Evolutionary conservation across 2,329 filamentous ascomycete species (phyloP), one percentile per base, ranked within the genome.

Genomic region (Aspergillus sp.): DNA sequence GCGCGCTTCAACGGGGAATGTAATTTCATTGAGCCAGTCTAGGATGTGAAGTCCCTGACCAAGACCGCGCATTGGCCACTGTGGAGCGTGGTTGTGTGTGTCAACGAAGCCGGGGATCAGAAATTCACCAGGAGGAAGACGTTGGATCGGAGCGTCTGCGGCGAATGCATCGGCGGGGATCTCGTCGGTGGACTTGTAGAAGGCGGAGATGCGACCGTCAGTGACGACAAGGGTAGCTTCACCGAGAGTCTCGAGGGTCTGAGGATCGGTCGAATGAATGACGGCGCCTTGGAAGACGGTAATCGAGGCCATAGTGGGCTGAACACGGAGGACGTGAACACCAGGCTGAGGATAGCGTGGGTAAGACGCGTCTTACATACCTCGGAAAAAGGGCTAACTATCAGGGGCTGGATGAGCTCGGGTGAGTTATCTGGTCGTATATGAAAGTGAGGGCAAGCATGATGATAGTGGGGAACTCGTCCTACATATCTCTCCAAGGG

Each of bases 11-110:
- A 86, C 82, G 1, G 85, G 86, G 66, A 89, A 91, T 0, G 88
- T 90, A 28, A 88, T 79, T n/a, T 83, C 73, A 38, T 85, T 80
- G 1, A 90, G 79, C 88, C 88, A 91, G 69, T 89, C 84, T 7
- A 88, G 65, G 7, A 82, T 70, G 2, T 72, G 68, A 46, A 69
- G 64, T 7, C 79, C 79, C 56, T 78, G 77, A 5, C 80, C 80
- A 3, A 78, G 70, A 6, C 80, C 80, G 19, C 80, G 76, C 63
- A 81, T 80, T 23, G 79, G 74, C 77, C 79, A 84, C 73, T 84
- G 82, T 2, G 88, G 87, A 0, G 88, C 88, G 68, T 91, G 88
- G 63, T 88, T 89, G 73, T 90, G 88, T 1, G 87, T 89, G 76
- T 90, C 88, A 57, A 90, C 77, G 63, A 77, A 77, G 15, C 72